Percentiles rank a stretch among this genome's conserved stretches.
Conservation (phyloP, 352 stramenopile genomes). For the Globisporangium rhizosaccharum region DNA sequence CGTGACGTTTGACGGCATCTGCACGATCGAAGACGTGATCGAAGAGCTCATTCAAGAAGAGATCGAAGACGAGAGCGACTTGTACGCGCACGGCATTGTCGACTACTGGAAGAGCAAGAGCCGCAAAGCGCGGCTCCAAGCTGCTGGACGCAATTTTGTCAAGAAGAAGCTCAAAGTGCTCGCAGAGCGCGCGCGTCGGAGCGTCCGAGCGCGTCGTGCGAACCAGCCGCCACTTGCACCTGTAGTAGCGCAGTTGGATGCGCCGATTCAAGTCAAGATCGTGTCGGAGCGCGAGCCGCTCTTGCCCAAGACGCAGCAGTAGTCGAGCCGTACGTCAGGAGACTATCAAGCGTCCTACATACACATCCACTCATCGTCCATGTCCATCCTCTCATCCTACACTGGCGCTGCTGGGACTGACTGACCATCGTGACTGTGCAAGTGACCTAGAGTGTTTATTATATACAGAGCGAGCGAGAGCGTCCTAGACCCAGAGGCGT, state of each 20-base stretch:
- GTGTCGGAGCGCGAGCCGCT: conserved; percentile 26
- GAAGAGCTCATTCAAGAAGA: conserved; percentile 88
- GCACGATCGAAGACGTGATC: conserved; percentile 91
- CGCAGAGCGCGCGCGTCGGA: conserved; percentile 41
- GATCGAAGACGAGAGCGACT: conserved; percentile 88
- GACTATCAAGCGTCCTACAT: not conserved
- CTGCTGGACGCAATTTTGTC: conserved; percentile 30
- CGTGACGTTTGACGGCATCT: conserved; percentile 76
- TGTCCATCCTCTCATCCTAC: no score
- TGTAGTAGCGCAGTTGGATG: conserved; percentile 10
- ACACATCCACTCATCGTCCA: no score
- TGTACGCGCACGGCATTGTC: conserved; percentile 55
- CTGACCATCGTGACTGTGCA: no score
- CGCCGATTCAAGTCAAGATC: conserved; percentile 31
- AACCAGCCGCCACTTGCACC: conserved; percentile 2
- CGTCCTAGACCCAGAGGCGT: not conserved
- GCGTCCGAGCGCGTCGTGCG: conserved; percentile 27
- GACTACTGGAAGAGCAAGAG: conserved; percentile 48
- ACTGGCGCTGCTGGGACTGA: no score
- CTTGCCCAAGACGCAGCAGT: conserved; percentile 10
- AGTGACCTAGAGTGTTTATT: no score
- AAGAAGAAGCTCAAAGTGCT: conserved; percentile 51
- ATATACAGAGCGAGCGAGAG: not conserved
- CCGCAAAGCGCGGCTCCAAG: conserved; percentile 26
- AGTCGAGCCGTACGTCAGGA: not conserved